Percentiles rank a stretch among this genome's conserved stretches.
phyloP scores from a whole-genome alignment of 1,284 basidiomycete genomes.

The Ceratobasidium sp. region DNA sequence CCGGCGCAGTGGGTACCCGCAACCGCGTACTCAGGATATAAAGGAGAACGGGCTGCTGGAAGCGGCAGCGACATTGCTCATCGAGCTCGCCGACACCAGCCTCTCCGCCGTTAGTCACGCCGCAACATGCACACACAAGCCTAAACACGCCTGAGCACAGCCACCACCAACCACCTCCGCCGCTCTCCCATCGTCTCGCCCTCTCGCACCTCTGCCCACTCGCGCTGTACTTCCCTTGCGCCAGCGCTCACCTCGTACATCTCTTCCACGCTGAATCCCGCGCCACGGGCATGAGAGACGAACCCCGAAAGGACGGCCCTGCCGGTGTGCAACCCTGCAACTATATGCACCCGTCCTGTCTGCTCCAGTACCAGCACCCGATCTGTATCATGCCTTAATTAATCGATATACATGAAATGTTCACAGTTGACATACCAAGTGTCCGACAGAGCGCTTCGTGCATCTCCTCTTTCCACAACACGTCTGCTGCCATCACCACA shows the following conservation, averaged over 20 bases:
- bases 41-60: background rate
- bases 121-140: constrained; percentile 25
- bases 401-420: background rate
- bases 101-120: constrained; percentile 17
- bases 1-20: background rate
- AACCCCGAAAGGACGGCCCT: constrained; percentile 27
- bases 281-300: constrained; percentile 2
- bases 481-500: constrained; percentile 46
- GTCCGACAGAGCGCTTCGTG: constrained; percentile 45
- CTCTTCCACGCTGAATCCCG: background rate
- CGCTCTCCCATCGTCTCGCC: constrained; percentile 41
- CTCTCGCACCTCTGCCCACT: constrained; percentile 21
- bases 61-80: constrained; percentile 38
- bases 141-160: constrained; percentile 34
- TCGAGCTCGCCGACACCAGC: constrained; percentile 10
- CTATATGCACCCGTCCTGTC: constrained; percentile 42
- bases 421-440: constrained; percentile 16
- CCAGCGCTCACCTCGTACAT: constrained; percentile 33
- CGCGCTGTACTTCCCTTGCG: background rate
- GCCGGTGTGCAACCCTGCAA: constrained; percentile 46
- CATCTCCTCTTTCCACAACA: constrained; percentile 45
- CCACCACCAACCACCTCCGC: constrained; percentile 42
- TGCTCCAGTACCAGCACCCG: constrained; percentile 11
- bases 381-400: background rate
- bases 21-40: background rate